Percentiles rank a stretch among this genome's conserved stretches.
These are phyloP conservation scores for Perkinsus marinus DNA, from an alignment of 169 alveolate genomes.

Conservation along the genomic window DNA sequence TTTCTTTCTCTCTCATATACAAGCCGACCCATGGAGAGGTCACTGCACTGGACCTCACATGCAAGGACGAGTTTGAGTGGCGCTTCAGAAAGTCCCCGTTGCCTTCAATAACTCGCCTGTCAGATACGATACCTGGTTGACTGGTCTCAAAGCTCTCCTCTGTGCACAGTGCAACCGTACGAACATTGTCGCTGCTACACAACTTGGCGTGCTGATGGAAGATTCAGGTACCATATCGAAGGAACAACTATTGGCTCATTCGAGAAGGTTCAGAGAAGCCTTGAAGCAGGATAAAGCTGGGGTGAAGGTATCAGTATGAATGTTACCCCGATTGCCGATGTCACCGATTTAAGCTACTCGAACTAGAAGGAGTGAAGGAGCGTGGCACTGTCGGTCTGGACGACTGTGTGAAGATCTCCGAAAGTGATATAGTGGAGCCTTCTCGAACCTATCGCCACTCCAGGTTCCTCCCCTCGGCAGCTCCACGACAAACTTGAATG, in stretches of 20 bases:
- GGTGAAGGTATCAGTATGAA: constrained; percentile 9
- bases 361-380: constrained; percentile 31
- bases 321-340: not conserved
- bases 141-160: not conserved
- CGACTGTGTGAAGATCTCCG: constrained; percentile 36
- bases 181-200: too few species aligned
- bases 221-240: constrained; percentile 12
- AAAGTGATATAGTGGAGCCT: not conserved
- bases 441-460: not conserved
- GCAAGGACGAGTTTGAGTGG: constrained; percentile 40
- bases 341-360: not conserved
- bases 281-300: constrained; percentile 25
- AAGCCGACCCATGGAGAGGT: not conserved
- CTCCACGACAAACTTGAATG: not conserved
- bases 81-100: not conserved
- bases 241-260: constrained; percentile 33
- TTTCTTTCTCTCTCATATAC: constrained; percentile 36
- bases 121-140: not conserved
- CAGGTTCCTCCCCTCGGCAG: not conserved
- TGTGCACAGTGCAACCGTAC: not conserved
- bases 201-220: not conserved
- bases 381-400: constrained; percentile 22
- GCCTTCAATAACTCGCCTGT: not conserved
- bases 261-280: constrained; percentile 29
- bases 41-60: constrained; percentile 39